Conservation (phyloP, 352 stramenopile species). For the Thalassiosira ordinaria region DNA sequence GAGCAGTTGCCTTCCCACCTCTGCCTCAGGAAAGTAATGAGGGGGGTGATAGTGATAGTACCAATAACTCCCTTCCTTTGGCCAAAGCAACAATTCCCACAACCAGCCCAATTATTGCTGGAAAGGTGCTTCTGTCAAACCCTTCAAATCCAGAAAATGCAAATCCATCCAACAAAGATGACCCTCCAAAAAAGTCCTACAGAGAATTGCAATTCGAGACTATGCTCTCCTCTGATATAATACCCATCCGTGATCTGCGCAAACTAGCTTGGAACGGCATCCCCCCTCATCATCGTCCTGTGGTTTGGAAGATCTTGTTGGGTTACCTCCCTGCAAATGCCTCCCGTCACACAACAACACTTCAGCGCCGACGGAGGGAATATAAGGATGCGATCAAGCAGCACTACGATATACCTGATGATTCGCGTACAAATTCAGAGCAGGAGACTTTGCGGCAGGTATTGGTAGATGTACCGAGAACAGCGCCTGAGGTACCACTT, state of each 20-base stretch:
- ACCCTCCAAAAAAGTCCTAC: constrained; percentile 52
- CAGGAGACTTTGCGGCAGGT: constrained; percentile 96
- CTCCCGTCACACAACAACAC: constrained; percentile 89
- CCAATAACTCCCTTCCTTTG: background rate
- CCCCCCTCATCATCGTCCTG: constrained; percentile 50
- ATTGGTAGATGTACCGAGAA: constrained; percentile 98
- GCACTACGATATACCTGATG: constrained; percentile 97
- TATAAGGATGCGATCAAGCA: constrained; percentile 93
- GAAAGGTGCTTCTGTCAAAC: background rate
- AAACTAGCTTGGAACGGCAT: constrained; percentile 83
- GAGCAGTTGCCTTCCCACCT: constrained; percentile 47
- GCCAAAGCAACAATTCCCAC: constrained; percentile 23
- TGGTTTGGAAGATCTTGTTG: constrained; percentile 96
- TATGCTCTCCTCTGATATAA: constrained; percentile 51
- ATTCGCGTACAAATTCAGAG: constrained; percentile 92
- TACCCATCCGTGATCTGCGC: constrained; percentile 62
- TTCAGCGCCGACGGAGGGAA: constrained; percentile 94
- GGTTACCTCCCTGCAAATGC: constrained; percentile 97
- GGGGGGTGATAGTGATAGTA: constrained; percentile 10
- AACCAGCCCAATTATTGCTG: too few relatives aligned
- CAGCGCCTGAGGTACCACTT: constrained; percentile 94
- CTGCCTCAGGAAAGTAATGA: constrained; percentile 35
- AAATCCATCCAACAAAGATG: background rate
- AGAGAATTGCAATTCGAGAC: constrained; percentile 75
- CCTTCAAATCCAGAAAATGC: background rate